A percentile compares a stretch with the other conserved stretches of the same genome.
Conservation (phyloP, 2,329 filamentous ascomycete genomes). For the Xylariales sp. region DNA sequence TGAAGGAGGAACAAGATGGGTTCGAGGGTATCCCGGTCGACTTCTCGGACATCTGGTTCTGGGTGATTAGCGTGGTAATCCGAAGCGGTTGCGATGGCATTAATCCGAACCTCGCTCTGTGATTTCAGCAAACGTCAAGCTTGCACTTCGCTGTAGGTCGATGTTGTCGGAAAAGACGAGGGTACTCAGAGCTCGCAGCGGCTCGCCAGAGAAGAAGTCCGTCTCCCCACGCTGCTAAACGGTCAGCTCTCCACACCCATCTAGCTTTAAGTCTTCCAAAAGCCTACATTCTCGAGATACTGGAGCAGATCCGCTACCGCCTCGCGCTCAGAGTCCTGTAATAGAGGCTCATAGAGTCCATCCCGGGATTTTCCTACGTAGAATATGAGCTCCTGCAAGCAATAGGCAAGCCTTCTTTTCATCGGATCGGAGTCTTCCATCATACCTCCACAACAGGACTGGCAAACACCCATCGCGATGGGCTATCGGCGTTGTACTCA, state of each 20-base stretch:
- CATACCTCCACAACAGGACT: constrained; percentile 33
- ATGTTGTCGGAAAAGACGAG: constrained; percentile 98
- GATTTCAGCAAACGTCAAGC: constrained; percentile 97
- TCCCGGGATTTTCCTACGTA: constrained; percentile 67
- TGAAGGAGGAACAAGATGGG: constrained; percentile 94
- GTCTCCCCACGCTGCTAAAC: constrained; percentile 76
- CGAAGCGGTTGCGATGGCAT: no score
- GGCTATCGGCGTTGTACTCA: constrained; percentile 8
- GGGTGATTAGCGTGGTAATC: constrained; percentile 11
- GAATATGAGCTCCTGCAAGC: constrained; percentile 2
- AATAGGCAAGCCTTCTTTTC: no score
- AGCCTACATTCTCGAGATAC: constrained; percentile 88
- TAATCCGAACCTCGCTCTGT: constrained; percentile 80
- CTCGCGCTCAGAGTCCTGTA: constrained; percentile 94
- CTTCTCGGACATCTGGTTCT: constrained; percentile 81
- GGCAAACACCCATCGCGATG: constrained; percentile 29
- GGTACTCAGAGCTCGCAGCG: constrained; percentile 87
- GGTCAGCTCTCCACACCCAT: background rate
- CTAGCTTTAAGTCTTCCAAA: no score
- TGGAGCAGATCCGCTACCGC: constrained; percentile 92
- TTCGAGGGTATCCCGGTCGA: constrained; percentile 90
- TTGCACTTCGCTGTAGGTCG: constrained; percentile 93
- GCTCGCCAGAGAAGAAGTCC: constrained; percentile 96
- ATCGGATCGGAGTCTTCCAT: no score
- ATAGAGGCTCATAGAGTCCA: constrained; percentile 77